Percentiles rank a stretch among this genome's conserved stretches.
These are phyloP conservation scores for Globisporangium nodosum DNA, from an alignment of 352 stramenopile genomes.

Conservation along the genomic window DNA sequence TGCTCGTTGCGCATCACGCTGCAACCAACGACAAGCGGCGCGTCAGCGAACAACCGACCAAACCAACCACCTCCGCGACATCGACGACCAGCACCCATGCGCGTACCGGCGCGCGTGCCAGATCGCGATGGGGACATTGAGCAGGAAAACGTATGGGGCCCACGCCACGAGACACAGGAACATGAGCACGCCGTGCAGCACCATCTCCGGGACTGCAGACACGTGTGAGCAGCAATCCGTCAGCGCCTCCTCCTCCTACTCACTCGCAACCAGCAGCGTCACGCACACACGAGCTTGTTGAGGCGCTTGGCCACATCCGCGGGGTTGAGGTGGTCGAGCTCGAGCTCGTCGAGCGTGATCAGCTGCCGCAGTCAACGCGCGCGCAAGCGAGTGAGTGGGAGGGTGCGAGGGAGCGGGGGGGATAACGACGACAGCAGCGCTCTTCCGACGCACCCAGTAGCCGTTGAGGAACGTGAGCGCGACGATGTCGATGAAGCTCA, in stretches of 20 bases:
- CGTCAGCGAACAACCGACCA: not conserved
- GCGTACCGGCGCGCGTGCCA: slow-evolving; percentile 68
- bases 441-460: slow-evolving; percentile 62
- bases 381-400: not conserved
- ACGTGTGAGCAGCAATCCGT: not conserved
- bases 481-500: slow-evolving; percentile 82
- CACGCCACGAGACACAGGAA: slow-evolving; percentile 67
- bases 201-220: slow-evolving; percentile 69
- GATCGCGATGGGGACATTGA: slow-evolving; percentile 73
- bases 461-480: slow-evolving; percentile 84
- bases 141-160: slow-evolving; percentile 70
- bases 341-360: slow-evolving; percentile 81
- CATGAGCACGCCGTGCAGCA: slow-evolving; percentile 70
- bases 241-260: not conserved
- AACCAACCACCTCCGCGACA: not conserved
- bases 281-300: slow-evolving; percentile 81
- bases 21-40: not conserved
- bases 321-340: slow-evolving; percentile 84
- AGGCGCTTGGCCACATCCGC: slow-evolving; percentile 79
- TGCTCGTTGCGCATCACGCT: slow-evolving; percentile 77
- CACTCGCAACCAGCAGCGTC: not conserved
- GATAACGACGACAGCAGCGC: not conserved
- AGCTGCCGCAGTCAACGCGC: slow-evolving; percentile 26
- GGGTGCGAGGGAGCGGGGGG: not conserved
- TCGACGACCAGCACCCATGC: not conserved